A percentile compares a stretch with the other conserved stretches of the same genome.
phyloP scores from a whole-genome alignment of 805 yeast species.

The Alloascoidea hylecoeti region DNA sequence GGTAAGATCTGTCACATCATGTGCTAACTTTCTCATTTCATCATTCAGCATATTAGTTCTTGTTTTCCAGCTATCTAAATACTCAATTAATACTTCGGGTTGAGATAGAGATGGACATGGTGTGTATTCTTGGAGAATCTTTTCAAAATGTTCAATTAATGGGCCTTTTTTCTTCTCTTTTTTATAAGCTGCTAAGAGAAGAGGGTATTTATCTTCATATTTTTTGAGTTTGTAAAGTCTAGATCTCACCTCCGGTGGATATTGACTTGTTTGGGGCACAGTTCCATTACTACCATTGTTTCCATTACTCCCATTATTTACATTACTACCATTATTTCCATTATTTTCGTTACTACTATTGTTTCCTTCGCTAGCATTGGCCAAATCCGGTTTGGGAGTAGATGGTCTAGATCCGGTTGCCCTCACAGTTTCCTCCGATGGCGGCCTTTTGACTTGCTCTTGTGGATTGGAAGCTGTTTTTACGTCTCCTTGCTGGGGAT shows the following conservation, averaged over 20 bases:
- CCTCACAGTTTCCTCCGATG: constrained; percentile 4
- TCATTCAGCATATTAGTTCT: constrained; percentile 46
- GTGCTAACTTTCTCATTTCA: constrained; percentile 41
- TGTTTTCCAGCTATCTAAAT: constrained; percentile 44
- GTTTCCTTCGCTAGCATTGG: constrained; percentile 8
- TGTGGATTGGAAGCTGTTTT: constrained; percentile 14
- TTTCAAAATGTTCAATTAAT: constrained; percentile 50
- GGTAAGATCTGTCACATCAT: constrained; percentile 9
- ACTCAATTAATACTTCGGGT: constrained; percentile 54
- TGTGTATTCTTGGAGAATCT: constrained; percentile 59
- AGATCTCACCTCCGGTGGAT: constrained; percentile 43
- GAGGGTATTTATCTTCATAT: constrained; percentile 86
- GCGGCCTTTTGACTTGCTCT: constrained; percentile 8
- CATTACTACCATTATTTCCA: background rate
- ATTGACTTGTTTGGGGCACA: constrained; percentile 10
- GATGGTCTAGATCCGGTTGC: constrained; percentile 3
- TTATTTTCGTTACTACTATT: too few species aligned
- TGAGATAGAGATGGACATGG: constrained; percentile 71
- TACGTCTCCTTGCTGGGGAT: background rate
- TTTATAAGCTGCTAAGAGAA: constrained; percentile 72
- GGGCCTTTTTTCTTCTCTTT: constrained; percentile 56
- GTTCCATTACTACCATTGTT: background rate
- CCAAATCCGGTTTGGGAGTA: constrained; percentile 5
- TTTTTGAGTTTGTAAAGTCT: constrained; percentile 66
- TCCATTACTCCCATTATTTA: background rate